Evolutionary conservation across 176 grass and related monocot genomes (phyloP), one percentile per base, ranked within the genome.

Genomic region (Bonia amplexicaulis): DNA sequence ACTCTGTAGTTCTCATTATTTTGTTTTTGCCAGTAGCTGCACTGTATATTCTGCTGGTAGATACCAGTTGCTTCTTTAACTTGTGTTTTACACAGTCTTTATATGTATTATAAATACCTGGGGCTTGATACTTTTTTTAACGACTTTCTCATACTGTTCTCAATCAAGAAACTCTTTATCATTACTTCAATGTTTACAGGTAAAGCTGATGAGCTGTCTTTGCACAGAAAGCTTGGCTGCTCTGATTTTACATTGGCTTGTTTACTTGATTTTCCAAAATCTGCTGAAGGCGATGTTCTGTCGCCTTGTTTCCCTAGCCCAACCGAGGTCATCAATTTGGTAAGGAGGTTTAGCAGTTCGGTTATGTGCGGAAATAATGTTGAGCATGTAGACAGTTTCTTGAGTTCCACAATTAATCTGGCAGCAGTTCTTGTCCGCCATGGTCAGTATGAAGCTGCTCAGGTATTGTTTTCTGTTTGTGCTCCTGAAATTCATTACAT

Each of bases 191-290:
- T 93, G 51, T 59, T 85, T 23, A 76, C 65, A 98, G 96, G 83
- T 78, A 93, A 92, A 77, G 17, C 80, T 70, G 88, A 88, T 89
- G 84, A 89, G 31, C 71, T 86, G 40, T 92, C 87, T 80, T 92
- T 90, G 83, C 85, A 90, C 87, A 88, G 72, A 95, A 93, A 90
- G 80, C 87, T 98, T 83, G 96, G 96, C 48, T 87, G 80, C 55
- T 79, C 80, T 85, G 84, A 93, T 88, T 98, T 98, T 86, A 95
- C 93, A 70, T 88, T 93, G 86, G 96, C 93, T 67, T 95, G 87
- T 82, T 87, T 98, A 76, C 88, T 98, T 85, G 91, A 98, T 70
- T 93, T 95, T 74, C 93, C 96, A 64, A 89, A 69, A 77, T 93
- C 49, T 76, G 57, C 81, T 85, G 85, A 88, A 80, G 73, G 85